phyloP scores from a whole-genome alignment of 1,284 basidiomycete genomes.

The Athelia sp. region DNA sequence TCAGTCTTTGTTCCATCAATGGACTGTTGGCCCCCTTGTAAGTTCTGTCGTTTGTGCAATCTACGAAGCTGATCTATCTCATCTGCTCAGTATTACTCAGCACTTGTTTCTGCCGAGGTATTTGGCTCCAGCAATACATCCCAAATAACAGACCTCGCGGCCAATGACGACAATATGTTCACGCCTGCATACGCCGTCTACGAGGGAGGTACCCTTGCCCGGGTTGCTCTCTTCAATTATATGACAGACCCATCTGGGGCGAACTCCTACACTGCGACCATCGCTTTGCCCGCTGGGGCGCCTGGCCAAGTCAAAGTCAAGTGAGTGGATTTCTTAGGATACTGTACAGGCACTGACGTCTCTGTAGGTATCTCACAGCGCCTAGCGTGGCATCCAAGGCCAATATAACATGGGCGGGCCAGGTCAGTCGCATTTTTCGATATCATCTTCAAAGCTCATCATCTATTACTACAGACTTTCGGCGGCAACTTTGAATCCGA shows the following conservation, averaged over 20 bases:
- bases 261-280: conserved; percentile 30
- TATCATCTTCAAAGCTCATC: background rate
- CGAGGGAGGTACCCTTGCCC: conserved; percentile 35
- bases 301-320: conserved; percentile 33
- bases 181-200: conserved; percentile 53
- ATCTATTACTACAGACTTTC: conserved; percentile 36
- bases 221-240: conserved; percentile 50
- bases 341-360: background rate
- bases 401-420: conserved; percentile 51
- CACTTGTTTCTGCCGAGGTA: conserved; percentile 42
- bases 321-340: conserved; percentile 17
- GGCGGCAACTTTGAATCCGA: conserved; percentile 46
- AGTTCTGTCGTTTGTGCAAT: background rate
- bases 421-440: conserved; percentile 18
- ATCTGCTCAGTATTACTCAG: conserved; percentile 36
- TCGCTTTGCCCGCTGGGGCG: conserved; percentile 20
- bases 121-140: conserved; percentile 37
- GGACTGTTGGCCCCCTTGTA: conserved; percentile 29
- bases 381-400: conserved; percentile 40
- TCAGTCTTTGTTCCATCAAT: conserved; percentile 29
- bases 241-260: conserved; percentile 32
- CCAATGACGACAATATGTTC: conserved; percentile 29
- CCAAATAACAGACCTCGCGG: conserved; percentile 37
- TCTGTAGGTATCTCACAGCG: conserved; percentile 29
- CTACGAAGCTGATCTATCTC: background rate